Evolutionary conservation across 2,329 filamentous ascomycete species (phyloP).

Genomic region (Xylariaceae sp.): DNA sequence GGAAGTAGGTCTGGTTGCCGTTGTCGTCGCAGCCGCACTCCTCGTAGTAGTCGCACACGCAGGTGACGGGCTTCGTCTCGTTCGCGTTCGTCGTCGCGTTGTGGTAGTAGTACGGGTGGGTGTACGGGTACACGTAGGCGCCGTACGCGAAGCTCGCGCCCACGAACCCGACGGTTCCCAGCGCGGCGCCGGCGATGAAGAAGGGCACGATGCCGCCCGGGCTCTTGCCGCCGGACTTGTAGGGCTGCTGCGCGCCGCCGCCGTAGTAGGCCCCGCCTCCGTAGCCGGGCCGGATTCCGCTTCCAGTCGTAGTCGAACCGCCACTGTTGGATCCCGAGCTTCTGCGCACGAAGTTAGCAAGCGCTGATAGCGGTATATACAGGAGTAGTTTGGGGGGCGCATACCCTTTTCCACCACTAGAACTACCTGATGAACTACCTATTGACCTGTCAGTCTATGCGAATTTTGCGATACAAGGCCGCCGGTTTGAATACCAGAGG

Average conservation of each 20-base stretch:
- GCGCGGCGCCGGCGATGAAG: slow-evolving; percentile 48
- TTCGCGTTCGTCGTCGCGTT: slow-evolving; percentile 55
- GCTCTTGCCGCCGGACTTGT: slow-evolving; percentile 54
- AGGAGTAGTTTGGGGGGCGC: neutral
- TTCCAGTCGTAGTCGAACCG: slow-evolving; percentile 59
- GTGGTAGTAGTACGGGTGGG: slow-evolving; percentile 49
- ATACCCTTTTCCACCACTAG: slow-evolving; percentile 17
- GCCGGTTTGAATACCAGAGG: slow-evolving; percentile 1
- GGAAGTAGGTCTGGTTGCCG: slow-evolving; percentile 62
- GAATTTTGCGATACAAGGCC: neutral
- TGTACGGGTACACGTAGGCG: slow-evolving; percentile 60
- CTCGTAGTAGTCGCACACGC: slow-evolving; percentile 58
- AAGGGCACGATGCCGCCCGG: slow-evolving; percentile 56
- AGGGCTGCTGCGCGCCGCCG: slow-evolving; percentile 66
- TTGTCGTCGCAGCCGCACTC: slow-evolving; percentile 66
- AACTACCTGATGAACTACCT: slow-evolving; percentile 10
- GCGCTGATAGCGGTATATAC: neutral
- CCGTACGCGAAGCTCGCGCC: slow-evolving; percentile 59
- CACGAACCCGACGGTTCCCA: slow-evolving; percentile 62
- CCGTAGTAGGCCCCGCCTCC: slow-evolving; percentile 68
- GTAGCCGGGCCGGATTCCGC: slow-evolving; percentile 58
- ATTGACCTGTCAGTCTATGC: neutral
- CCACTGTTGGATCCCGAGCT: slow-evolving; percentile 45
- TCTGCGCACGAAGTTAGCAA: slow-evolving; percentile 3
- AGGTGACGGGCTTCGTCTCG: slow-evolving; percentile 63